Base-by-base conservation (phyloP, 768 basidiomycete species). In the Termitomyces sp. region DNA sequence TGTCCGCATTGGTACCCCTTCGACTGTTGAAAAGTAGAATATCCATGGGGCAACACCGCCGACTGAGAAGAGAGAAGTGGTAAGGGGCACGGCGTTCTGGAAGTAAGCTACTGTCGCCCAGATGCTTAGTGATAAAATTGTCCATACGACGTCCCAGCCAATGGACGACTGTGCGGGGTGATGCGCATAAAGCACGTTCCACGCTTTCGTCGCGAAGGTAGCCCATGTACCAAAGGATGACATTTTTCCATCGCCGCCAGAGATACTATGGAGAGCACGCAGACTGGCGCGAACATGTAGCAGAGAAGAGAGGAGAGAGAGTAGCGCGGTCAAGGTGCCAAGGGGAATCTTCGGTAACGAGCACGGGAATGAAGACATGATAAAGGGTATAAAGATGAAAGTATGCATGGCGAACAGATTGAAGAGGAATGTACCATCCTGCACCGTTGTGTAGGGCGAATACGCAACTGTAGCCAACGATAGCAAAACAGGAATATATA, bases 121-220 rank as follows among this genome's bases (percentile, higher is more conserved):
- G 0, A 67, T 58, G 9, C 73, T 40, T 41, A 79, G 75, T 0
- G 78, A 78, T 1, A 69, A 34, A 19, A 66, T 76, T 14, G 81
- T 79, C 82, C 84, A 86, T 7, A 86, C 63, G 10, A 84, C 77
- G 52, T 88, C 85, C 77, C 82, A 82, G 5, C 83, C 81, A 35
- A 88, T 85, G 11, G 81, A 83, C 1, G 80, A 74, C 65, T 85
- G 83, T 5, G 85, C 85, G 1, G 85, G 83, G 63, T 86, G 81
- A 64, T 86, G 81, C 1, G 72, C 69, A 52, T 78, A 66, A 10
- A 84, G 72, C 23, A 69, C 69, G 0, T 58, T 60, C 74, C 74
- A 76, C 17, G 70, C 70, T 12, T 60, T 65, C 10, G 7, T 21
- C 9, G 47, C 27, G 19, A 63, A 61, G 11, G 30, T 2, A 30